Conservation (phyloP, 352 stramenopile genomes). For the Globisporangium recalcitrans region DNA sequence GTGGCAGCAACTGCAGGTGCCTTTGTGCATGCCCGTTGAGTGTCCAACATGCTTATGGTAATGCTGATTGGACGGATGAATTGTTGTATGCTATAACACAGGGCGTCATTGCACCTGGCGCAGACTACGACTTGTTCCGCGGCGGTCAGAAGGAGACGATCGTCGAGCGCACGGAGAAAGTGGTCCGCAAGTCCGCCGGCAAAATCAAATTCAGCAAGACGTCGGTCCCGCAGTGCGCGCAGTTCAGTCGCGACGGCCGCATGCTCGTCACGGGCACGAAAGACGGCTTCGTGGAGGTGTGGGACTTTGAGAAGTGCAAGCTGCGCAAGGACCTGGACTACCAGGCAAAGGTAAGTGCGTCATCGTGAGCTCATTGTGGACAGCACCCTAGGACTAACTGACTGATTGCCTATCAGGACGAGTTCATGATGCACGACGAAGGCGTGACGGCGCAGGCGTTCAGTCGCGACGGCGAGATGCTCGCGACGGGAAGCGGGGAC, state of each 20-base stretch:
- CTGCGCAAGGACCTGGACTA: slow-evolving; percentile 91
- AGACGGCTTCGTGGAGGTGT: slow-evolving; percentile 94
- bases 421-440: slow-evolving; percentile 91
- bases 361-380: too few relatives aligned
- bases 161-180: slow-evolving; percentile 55
- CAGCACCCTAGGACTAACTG: too few relatives aligned
- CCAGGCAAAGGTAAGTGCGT: slow-evolving; percentile 77
- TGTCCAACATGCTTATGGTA: neutral
- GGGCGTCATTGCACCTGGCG: slow-evolving; percentile 51
- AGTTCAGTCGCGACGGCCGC: slow-evolving; percentile 86
- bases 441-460: slow-evolving; percentile 86
- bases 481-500: slow-evolving; percentile 84
- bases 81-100: too few relatives aligned
- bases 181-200: slow-evolving; percentile 53
- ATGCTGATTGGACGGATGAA: neutral
- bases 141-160: slow-evolving; percentile 47
- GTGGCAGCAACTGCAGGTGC: slow-evolving; percentile 81
- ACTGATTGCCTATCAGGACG: slow-evolving; percentile 33
- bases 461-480: slow-evolving; percentile 79
- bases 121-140: slow-evolving; percentile 81
- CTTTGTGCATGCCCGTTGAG: neutral
- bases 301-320: slow-evolving; percentile 88
- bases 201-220: slow-evolving; percentile 90
- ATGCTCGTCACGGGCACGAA: slow-evolving; percentile 92
- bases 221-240: slow-evolving; percentile 71